A percentile compares a stretch with the other conserved stretches of the same genome.
phyloP scores from a whole-genome alignment of 2,329 filamentous ascomycete species.

The Geosmithia flava region DNA sequence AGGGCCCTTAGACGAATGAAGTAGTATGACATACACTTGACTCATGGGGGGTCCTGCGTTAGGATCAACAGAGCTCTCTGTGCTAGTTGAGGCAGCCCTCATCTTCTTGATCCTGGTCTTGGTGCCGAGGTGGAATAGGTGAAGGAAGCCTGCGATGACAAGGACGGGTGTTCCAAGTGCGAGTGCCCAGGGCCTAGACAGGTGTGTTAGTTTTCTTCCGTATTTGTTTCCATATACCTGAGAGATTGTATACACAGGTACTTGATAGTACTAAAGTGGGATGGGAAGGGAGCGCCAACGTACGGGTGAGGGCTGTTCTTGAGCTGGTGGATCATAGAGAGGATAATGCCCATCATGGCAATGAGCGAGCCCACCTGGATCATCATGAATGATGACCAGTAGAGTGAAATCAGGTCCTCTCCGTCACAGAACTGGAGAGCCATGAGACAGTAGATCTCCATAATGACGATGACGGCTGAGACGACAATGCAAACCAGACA shows the following conservation, averaged over 20 bases:
- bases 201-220: not conserved
- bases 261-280: not conserved
- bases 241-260: constrained; percentile 1
- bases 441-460: constrained; percentile 41
- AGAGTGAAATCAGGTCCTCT: constrained; percentile 45
- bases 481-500: constrained; percentile 29
- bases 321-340: constrained; percentile 37
- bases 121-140: constrained; percentile 30
- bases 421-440: constrained; percentile 47
- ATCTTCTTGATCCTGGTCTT: constrained; percentile 21
- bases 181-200: constrained; percentile 39
- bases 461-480: constrained; percentile 31
- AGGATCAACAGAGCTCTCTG: constrained; percentile 8
- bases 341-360: constrained; percentile 43
- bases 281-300: constrained; percentile 10
- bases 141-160: constrained; percentile 41
- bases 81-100: constrained; percentile 5
- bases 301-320: constrained; percentile 38
- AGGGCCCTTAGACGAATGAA: not conserved
- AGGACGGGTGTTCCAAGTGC: constrained; percentile 48
- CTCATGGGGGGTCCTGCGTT: constrained; percentile 23
- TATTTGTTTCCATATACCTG: no score
- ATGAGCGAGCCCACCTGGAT: constrained; percentile 45
- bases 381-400: constrained; percentile 51
- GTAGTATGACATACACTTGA: constrained; percentile 23